Conservation (phyloP, 2,329 filamentous ascomycete species). For the Arthrobotrys conoides region DNA sequence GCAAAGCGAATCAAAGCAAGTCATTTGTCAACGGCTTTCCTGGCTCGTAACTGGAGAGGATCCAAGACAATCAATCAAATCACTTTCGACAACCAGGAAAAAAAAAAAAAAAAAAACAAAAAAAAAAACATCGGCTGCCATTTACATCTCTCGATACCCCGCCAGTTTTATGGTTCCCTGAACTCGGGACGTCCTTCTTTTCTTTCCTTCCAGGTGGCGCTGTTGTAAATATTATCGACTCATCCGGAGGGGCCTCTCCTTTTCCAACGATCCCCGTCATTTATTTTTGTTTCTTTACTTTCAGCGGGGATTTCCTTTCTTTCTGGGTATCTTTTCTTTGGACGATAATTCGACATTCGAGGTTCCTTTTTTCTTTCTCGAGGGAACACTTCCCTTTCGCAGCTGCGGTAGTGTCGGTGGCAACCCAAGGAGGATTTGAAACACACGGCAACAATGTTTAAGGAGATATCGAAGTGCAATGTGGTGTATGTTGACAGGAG, state of each 20-base stretch:
- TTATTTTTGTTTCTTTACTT: slow-evolving; percentile 23
- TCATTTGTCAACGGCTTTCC: slow-evolving; percentile 40
- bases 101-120: slow-evolving; percentile 31
- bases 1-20: slow-evolving; percentile 19
- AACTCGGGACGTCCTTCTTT: slow-evolving; percentile 23
- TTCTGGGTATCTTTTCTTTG: slow-evolving; percentile 37
- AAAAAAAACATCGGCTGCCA: slow-evolving; percentile 24
- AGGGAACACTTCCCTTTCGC: slow-evolving; percentile 38
- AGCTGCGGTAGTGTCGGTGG: slow-evolving; percentile 47
- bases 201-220: slow-evolving; percentile 34
- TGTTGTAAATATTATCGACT: slow-evolving; percentile 57
- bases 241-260: slow-evolving; percentile 29
- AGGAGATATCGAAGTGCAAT: slow-evolving; percentile 68
- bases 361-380: background rate
- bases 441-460: slow-evolving; percentile 46
- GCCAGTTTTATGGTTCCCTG: slow-evolving; percentile 50
- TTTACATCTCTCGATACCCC: slow-evolving; percentile 20
- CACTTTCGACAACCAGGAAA: slow-evolving; percentile 21
- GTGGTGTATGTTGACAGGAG: slow-evolving; percentile 69
- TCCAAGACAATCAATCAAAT: slow-evolving; percentile 53
- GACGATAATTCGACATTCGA: slow-evolving; percentile 39
- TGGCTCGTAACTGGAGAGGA: slow-evolving; percentile 38
- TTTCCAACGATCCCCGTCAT: slow-evolving; percentile 19
- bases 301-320: slow-evolving; percentile 27
- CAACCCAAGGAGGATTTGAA: slow-evolving; percentile 19